Conservation (phyloP, 306 rosid species). For the Malus asiatica region DNA sequence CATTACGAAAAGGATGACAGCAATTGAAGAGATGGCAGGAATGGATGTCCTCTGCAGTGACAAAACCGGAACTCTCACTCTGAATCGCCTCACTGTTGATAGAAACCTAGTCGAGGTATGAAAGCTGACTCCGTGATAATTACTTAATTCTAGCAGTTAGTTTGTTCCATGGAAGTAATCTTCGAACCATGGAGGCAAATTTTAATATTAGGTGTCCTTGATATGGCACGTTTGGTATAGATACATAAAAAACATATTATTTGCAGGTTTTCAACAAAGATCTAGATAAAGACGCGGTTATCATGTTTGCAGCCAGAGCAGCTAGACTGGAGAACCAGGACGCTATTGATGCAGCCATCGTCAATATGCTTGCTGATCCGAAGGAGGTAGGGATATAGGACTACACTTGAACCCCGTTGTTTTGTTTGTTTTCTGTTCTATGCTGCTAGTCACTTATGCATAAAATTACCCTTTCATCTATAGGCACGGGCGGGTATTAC, state of each 20-base stretch:
- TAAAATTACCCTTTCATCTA: not conserved
- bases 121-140: not conserved
- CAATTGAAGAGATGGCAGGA: constrained; percentile 95
- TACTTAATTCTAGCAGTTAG: not conserved
- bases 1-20: constrained; percentile 90
- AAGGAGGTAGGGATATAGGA: constrained; percentile 48
- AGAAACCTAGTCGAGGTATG: constrained; percentile 62
- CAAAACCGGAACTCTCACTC: constrained; percentile 85
- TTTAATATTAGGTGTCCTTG: not conserved
- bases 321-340: constrained; percentile 81
- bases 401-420: not conserved
- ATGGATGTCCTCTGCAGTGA: constrained; percentile 93
- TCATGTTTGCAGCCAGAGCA: constrained; percentile 83
- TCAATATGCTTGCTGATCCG: constrained; percentile 82
- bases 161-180: not conserved
- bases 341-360: constrained; percentile 72
- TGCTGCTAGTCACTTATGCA: constrained; percentile 7
- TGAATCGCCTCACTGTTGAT: constrained; percentile 80
- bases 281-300: constrained; percentile 58
- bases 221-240: not conserved
- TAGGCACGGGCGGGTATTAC: constrained; percentile 74
- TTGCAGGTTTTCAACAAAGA: constrained; percentile 59
- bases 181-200: not conserved
- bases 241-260: not conserved
- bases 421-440: constrained; percentile 5